A percentile compares a stretch with the other conserved stretches of the same genome.
These are phyloP conservation scores for Fomes fomentarius DNA, from an alignment of 1,284 basidiomycete species.

Conservation along the genomic window DNA sequence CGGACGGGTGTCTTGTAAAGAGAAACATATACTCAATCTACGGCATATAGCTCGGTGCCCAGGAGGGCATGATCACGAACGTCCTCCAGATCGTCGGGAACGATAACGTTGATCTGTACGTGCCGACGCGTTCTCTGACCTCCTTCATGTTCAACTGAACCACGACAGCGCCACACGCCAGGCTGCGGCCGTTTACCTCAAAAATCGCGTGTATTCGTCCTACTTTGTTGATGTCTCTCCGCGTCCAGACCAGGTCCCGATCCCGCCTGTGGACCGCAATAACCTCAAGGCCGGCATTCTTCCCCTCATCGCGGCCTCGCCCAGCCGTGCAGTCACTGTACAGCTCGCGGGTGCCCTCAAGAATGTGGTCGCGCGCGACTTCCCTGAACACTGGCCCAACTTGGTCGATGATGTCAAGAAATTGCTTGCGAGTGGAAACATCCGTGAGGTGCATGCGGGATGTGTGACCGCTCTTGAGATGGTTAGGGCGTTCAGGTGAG, in stretches of 20 bases:
- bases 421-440: constrained; percentile 63
- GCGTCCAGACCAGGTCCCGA: constrained; percentile 61
- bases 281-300: constrained; percentile 70
- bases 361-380: constrained; percentile 72
- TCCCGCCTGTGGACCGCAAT: constrained; percentile 67
- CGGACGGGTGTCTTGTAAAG: constrained; percentile 19
- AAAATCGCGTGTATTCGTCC: constrained; percentile 76
- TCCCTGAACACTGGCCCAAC: constrained; percentile 73
- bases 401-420: constrained; percentile 65
- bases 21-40: constrained; percentile 7
- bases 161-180: constrained; percentile 69
- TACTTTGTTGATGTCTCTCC: constrained; percentile 56
- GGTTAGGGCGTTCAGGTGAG: constrained; percentile 70
- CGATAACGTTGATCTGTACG: constrained; percentile 77
- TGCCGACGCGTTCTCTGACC: constrained; percentile 43
- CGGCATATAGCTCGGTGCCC: constrained; percentile 60
- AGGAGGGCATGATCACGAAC: constrained; percentile 80
- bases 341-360: constrained; percentile 77
- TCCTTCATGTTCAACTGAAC: constrained; percentile 10
- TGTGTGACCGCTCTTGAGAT: constrained; percentile 76
- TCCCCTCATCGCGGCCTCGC: constrained; percentile 67
- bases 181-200: constrained; percentile 82
- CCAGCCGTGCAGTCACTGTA: constrained; percentile 68
- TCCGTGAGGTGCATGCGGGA: constrained; percentile 77
- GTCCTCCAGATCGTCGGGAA: constrained; percentile 81